Conservation (phyloP, 805 yeast genomes). For the Schizosaccharomyces osmophilus region DNA sequence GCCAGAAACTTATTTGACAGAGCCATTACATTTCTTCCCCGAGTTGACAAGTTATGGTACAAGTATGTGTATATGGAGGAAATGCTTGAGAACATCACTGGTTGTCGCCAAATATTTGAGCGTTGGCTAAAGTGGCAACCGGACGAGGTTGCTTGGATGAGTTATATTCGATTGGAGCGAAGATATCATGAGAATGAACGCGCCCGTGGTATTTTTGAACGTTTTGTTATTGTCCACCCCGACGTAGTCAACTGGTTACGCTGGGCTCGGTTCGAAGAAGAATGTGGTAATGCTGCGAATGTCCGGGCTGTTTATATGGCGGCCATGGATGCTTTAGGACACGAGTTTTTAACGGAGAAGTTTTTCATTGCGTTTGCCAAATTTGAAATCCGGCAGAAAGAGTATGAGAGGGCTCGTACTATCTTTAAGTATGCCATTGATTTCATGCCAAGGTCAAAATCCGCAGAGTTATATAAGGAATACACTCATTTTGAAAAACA, state of each 20-base stretch:
- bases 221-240: conserved; percentile 31
- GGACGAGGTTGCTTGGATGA: conserved; percentile 36
- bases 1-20: conserved; percentile 69
- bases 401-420: conserved; percentile 36
- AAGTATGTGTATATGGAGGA: conserved; percentile 66
- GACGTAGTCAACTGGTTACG: conserved; percentile 36
- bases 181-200: conserved; percentile 35
- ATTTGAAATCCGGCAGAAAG: conserved; percentile 42
- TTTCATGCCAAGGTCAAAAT: conserved; percentile 18
- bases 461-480: conserved; percentile 18
- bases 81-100: conserved; percentile 34
- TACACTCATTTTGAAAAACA: conserved; percentile 40
- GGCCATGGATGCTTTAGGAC: conserved; percentile 30
- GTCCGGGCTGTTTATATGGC: conserved; percentile 42
- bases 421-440: conserved; percentile 30
- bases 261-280: conserved; percentile 53
- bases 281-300: conserved; percentile 21
- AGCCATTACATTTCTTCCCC: conserved; percentile 48
- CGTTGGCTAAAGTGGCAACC: conserved; percentile 73
- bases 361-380: conserved; percentile 32
- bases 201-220: conserved; percentile 32
- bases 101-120: conserved; percentile 41
- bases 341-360: conserved; percentile 15
- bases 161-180: conserved; percentile 47
- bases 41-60: conserved; percentile 70